A percentile compares a stretch with the other conserved stretches of the same genome.
Evolutionary conservation across 768 basidiomycete genomes (phyloP).

Genomic region (Boletus speciosus): DNA sequence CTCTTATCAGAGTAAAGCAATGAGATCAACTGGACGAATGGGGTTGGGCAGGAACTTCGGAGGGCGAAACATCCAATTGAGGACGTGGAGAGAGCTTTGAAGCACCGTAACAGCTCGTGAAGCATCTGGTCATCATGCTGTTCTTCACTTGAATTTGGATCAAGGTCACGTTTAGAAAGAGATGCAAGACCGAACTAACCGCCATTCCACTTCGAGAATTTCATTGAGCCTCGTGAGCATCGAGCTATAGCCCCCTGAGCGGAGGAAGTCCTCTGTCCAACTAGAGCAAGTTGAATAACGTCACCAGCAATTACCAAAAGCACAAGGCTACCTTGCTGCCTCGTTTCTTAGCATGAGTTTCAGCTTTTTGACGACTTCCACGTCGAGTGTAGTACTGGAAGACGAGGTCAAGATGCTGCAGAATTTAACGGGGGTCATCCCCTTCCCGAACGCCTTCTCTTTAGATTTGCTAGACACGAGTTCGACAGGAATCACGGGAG

Average conservation of each 20-base stretch:
- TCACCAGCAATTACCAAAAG: neutral
- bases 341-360: conserved; percentile 87
- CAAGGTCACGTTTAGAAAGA: neutral
- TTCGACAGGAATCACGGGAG: conserved; percentile 37
- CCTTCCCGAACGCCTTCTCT: conserved; percentile 53
- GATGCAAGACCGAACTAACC: conserved; percentile 48
- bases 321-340: conserved; percentile 61
- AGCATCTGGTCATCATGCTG: conserved; percentile 96
- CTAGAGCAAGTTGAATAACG: conserved; percentile 36
- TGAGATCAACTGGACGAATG: conserved; percentile 78
- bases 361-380: conserved; percentile 84
- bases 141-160: conserved; percentile 67
- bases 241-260: conserved; percentile 79
- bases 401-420: conserved; percentile 63
- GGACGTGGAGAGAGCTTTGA: conserved; percentile 91
- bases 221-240: conserved; percentile 84
- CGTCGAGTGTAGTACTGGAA: conserved; percentile 74
- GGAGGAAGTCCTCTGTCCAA: conserved; percentile 88
- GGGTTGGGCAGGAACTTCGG: conserved; percentile 83
- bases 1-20: conserved; percentile 97
- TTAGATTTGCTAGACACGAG: conserved; percentile 42
- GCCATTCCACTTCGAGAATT: conserved; percentile 94
- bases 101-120: conserved; percentile 87
- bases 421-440: conserved; percentile 60
- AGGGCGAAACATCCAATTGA: conserved; percentile 87